These are phyloP conservation scores for Boletus coccyginus DNA, from an alignment of 768 basidiomycete species.

Conservation along the genomic window DNA sequence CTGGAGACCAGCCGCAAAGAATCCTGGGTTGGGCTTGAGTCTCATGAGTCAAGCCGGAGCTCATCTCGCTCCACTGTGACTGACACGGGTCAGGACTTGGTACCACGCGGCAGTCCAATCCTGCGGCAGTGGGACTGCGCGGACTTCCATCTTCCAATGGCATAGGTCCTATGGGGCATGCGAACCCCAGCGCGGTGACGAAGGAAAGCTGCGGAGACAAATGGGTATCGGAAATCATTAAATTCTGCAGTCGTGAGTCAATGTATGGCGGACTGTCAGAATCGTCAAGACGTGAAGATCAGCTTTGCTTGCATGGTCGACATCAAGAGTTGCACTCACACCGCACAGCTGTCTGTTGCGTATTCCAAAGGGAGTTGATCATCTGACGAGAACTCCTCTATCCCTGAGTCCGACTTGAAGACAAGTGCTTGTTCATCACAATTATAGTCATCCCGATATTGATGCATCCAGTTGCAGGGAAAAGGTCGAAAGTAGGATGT, in stretches of 20 bases:
- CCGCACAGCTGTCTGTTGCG: neutral
- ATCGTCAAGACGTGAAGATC: neutral
- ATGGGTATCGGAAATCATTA: neutral
- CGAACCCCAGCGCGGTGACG: neutral
- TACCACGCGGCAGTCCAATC: neutral
- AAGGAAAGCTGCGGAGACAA: neutral
- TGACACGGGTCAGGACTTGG: neutral
- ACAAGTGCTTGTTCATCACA: neutral
- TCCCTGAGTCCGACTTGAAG: neutral
- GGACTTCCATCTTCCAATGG: neutral
- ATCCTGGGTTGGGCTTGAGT: neutral
- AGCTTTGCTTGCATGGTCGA: neutral
- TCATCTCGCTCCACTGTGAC: neutral
- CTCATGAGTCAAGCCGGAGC: neutral
- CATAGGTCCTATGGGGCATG: neutral
- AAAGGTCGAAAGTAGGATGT: neutral
- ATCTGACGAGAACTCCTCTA: neutral
- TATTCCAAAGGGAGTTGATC: neutral
- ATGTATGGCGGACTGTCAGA: neutral
- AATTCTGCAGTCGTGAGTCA: neutral
- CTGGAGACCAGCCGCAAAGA: neutral
- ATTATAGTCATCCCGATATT: neutral
- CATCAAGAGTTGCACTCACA: neutral
- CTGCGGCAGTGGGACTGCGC: neutral
- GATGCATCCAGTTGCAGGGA: no score